These are phyloP conservation scores for Blastobotrys chiropterorum DNA, from an alignment of 805 yeast genomes.

Conservation along the genomic window DNA sequence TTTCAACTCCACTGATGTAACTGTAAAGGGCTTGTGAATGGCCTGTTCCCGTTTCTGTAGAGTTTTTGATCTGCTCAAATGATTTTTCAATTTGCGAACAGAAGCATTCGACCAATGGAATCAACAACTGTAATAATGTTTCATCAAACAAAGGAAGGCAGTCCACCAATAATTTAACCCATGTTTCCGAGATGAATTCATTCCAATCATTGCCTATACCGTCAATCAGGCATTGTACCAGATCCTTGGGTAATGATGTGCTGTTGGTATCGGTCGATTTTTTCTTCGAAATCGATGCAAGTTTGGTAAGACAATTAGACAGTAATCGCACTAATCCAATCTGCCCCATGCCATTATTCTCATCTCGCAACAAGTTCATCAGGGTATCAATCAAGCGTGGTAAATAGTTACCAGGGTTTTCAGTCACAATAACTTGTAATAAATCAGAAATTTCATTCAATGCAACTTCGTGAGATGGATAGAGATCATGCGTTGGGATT, in stretches of 20 bases:
- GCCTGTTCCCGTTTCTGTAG: slow-evolving; percentile 10
- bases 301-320: not conserved
- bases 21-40: slow-evolving; percentile 3
- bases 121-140: slow-evolving; percentile 49
- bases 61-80: slow-evolving; percentile 28
- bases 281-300: not conserved
- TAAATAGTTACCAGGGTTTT: not conserved
- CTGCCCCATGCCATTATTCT: slow-evolving; percentile 1
- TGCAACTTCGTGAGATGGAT: not conserved
- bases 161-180: slow-evolving; percentile 46
- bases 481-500: not conserved
- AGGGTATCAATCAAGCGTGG: not conserved
- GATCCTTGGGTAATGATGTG: not conserved
- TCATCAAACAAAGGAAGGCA: slow-evolving; percentile 47
- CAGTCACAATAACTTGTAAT: slow-evolving; percentile 1
- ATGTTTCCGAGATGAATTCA: slow-evolving; percentile 34
- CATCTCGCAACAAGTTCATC: not conserved
- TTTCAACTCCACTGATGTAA: slow-evolving; percentile 57
- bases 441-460: slow-evolving; percentile 2
- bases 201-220: not conserved
- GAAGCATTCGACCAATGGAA: slow-evolving; percentile 48
- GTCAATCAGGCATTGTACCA: not conserved
- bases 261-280: not conserved
- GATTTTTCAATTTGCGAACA: slow-evolving; percentile 35
- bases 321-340: not conserved